Conservation (phyloP, 2,329 filamentous ascomycete species). For the Scytalidium lignicola region DNA sequence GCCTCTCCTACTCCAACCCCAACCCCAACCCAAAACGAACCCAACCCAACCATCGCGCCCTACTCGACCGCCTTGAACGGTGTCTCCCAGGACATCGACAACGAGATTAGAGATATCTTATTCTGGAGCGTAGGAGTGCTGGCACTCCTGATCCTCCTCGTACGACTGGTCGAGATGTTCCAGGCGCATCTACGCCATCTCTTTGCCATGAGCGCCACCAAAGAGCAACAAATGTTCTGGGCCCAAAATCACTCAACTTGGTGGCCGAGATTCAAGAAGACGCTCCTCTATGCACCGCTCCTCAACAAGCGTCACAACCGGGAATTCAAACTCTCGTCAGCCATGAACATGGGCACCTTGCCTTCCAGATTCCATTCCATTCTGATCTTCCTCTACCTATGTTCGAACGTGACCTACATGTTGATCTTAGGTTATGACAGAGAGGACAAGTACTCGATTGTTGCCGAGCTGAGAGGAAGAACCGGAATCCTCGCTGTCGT, state of each 20-base stretch:
- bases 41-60: slow-evolving; percentile 47
- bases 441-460: slow-evolving; percentile 55
- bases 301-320: slow-evolving; percentile 63
- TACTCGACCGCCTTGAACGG: slow-evolving; percentile 54
- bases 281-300: slow-evolving; percentile 59
- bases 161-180: slow-evolving; percentile 49
- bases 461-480: slow-evolving; percentile 80
- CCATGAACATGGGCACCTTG: slow-evolving; percentile 56
- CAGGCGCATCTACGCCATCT: slow-evolving; percentile 55
- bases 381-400: slow-evolving; percentile 51
- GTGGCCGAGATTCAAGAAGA: slow-evolving; percentile 58
- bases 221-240: slow-evolving; percentile 55
- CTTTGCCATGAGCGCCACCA: slow-evolving; percentile 49
- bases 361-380: slow-evolving; percentile 59
- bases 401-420: slow-evolving; percentile 59
- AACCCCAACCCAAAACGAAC: slow-evolving; percentile 8
- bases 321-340: slow-evolving; percentile 57
- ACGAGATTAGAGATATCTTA: slow-evolving; percentile 50
- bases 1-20: slow-evolving; percentile 1
- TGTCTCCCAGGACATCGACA: slow-evolving; percentile 54
- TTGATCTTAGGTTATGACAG: slow-evolving; percentile 55
- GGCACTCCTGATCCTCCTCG: slow-evolving; percentile 45
- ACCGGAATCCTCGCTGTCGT: slow-evolving; percentile 78
- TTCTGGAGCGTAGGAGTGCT: slow-evolving; percentile 58
- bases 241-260: slow-evolving; percentile 50